Evolutionary conservation across 1,284 basidiomycete genomes (phyloP), one percentile per base, ranked within the genome.

Genomic region (Rhodotorula sp.): DNA sequence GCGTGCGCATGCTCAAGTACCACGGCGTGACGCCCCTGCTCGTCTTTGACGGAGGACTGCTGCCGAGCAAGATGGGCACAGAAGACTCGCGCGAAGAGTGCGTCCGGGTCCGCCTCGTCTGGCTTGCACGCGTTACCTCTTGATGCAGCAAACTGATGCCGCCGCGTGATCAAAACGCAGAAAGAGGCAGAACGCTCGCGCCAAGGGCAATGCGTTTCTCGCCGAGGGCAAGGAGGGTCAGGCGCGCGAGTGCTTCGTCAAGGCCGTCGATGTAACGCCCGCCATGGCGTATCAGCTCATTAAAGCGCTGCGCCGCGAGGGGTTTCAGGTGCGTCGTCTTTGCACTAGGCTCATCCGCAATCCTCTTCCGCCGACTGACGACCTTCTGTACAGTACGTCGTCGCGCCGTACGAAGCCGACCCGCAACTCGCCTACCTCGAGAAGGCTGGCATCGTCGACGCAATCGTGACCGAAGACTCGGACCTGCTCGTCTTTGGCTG

Each of bases 331-430:
- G 7, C 12, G 74, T 34, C 27, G 12, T 19, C 1, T 12, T 14
- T 7, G 10, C 21, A 27, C 34, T 3, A 45, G 21, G 10, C n/a
- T 13, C 46, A 8, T 17, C 16, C 27, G 17, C 12, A 34, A 34
- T 5, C 16, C 10, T 34, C 4, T 7, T 0, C 21, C 23, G 16
- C 65, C 62, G 34, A 52, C 49, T 4, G 27, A 1, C n/a, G 1
- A 1, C 19, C 2, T 9, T n/a, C 34, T 13, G 14, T 21, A 12
- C 66, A 87, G 41, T 98, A 97, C 80, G 85, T 99, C 42, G 97
- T 99, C 9, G 97, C 97, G 8, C 97, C 97, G 0, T 99, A 99
- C 82, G 97, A 99, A 84, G 97, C 97, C 0, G 97, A 99, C 80
- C 94, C 97, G 0, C 97, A 99, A 81, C 87, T 99, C 70, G 91